Percentiles rank a stretch among this genome's conserved stretches.
phyloP scores from a whole-genome alignment of 2,329 filamentous ascomycete species.

The Verticillium zaregamsianum region DNA sequence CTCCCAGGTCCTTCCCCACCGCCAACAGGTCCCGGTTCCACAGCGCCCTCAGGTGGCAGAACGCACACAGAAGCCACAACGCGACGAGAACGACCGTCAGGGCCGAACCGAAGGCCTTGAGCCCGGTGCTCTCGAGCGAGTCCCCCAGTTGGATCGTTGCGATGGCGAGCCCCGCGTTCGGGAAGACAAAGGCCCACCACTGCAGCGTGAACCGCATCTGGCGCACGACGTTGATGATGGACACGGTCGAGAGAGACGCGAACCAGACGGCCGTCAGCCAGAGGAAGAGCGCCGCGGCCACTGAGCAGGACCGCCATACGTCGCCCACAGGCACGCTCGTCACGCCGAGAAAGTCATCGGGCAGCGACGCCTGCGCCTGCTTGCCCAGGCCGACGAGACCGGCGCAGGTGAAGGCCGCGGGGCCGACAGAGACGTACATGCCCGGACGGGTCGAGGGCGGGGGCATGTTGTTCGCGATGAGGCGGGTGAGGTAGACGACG shows the following conservation, averaged over 20 bases:
- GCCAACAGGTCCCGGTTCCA: slow-evolving; percentile 41
- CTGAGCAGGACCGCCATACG: slow-evolving; percentile 38
- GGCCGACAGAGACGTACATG: slow-evolving; percentile 52
- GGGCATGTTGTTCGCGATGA: slow-evolving; percentile 47
- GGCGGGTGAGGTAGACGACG: slow-evolving; percentile 43
- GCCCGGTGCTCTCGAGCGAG: slow-evolving; percentile 37
- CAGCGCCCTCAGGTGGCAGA: slow-evolving; percentile 38
- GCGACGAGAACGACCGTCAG: slow-evolving; percentile 45
- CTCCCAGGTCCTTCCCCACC: slow-evolving; percentile 51
- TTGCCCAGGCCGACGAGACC: slow-evolving; percentile 40
- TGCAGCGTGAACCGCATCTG: slow-evolving; percentile 40
- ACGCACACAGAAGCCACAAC: slow-evolving; percentile 46
- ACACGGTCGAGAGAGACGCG: slow-evolving; percentile 36
- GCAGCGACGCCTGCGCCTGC: slow-evolving; percentile 15
- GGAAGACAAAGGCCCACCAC: slow-evolving; percentile 54
- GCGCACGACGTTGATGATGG: slow-evolving; percentile 28
- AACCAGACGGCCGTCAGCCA: slow-evolving; percentile 53
- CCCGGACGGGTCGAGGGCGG: slow-evolving; percentile 41
- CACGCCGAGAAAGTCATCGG: slow-evolving; percentile 19
- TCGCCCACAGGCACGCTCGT: slow-evolving; percentile 19
- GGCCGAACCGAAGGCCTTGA: slow-evolving; percentile 43
- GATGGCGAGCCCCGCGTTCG: slow-evolving; percentile 52
- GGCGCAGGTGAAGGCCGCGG: slow-evolving; percentile 43
- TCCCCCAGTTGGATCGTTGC: slow-evolving; percentile 49
- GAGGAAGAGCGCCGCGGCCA: slow-evolving; percentile 42